Evolutionary conservation across 148 eudicot species (phyloP).

Genomic region (Chenopodium berlandieri): DNA sequence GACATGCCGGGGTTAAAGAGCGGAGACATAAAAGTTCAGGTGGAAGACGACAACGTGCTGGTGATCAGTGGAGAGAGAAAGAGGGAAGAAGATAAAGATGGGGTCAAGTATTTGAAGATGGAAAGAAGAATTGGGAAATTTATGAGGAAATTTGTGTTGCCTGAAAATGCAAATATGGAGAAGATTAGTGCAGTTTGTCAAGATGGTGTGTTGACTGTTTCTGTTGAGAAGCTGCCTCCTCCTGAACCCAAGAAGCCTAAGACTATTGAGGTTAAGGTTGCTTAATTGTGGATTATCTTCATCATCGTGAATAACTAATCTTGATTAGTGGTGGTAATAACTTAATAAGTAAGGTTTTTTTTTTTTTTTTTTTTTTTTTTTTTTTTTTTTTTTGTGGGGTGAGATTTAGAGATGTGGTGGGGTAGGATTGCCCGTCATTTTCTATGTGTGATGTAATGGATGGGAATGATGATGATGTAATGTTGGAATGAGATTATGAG

Average conservation of each 20-base stretch:
- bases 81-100: constrained; percentile 53
- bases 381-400: no score
- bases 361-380: no score
- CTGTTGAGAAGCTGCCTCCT: constrained; percentile 61
- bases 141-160: constrained; percentile 71
- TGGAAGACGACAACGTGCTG: constrained; percentile 65
- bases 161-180: constrained; percentile 62
- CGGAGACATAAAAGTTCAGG: constrained; percentile 54
- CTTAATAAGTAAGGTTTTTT: no score
- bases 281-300: not conserved
- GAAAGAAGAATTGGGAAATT: constrained; percentile 74
- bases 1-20: constrained; percentile 76
- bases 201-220: constrained; percentile 66
- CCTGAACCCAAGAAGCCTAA: constrained; percentile 74
- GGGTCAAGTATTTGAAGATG: constrained; percentile 61
- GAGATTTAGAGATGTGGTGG: no score
- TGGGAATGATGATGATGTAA: not conserved
- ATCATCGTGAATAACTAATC: no score
- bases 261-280: constrained; percentile 58
- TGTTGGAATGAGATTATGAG: not conserved
- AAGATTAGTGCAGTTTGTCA: constrained; percentile 49
- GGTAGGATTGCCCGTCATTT: not conserved
- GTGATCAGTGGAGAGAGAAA: constrained; percentile 58
- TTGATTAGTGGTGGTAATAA: no score
- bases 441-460: not conserved